Percentiles rank a stretch among this genome's conserved stretches.
phyloP scores from a whole-genome alignment of 2,329 filamentous ascomycete genomes.

The Sporothrix humicola region DNA sequence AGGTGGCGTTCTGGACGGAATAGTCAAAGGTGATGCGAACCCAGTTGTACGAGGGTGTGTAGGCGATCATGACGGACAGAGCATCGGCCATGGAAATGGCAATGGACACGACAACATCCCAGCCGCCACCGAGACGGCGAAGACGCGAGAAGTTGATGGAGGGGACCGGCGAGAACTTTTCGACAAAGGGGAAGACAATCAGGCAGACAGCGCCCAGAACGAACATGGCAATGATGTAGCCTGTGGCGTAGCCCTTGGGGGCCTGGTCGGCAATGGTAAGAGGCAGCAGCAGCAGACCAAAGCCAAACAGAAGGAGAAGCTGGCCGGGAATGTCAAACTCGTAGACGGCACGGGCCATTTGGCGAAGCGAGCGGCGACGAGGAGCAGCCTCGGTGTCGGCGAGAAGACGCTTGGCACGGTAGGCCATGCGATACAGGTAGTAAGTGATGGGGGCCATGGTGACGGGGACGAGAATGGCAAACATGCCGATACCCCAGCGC shows the following conservation, averaged over 20 bases:
- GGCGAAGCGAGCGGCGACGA: conserved; percentile 2
- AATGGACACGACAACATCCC: not conserved
- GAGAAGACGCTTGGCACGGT: not conserved
- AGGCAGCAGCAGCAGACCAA: conserved; percentile 8
- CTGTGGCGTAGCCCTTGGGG: conserved; percentile 5
- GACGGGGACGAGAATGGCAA: not conserved
- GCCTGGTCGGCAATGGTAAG: conserved; percentile 18
- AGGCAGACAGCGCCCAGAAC: conserved; percentile 3
- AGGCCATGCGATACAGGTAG: conserved; percentile 4
- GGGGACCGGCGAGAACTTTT: not conserved
- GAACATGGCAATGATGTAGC: conserved; percentile 16
- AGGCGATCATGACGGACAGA: not conserved
- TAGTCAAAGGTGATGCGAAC: conserved; percentile 17
- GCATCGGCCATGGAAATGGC: not conserved
- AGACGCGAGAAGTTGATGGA: conserved; percentile 12
- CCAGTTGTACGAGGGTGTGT: conserved; percentile 6
- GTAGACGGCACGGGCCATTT: conserved; percentile 5
- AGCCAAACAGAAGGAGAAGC: conserved; percentile 3
- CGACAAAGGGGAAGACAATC: conserved; percentile 10
- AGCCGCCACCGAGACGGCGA: not conserved
- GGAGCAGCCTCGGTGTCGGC: not conserved
- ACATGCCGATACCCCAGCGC: conserved; percentile 16
- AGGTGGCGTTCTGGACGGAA: conserved; percentile 1
- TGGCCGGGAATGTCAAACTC: conserved; percentile 14
- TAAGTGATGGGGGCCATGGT: conserved; percentile 4